Evolutionary conservation across 768 basidiomycete species (phyloP).

Genomic region (Megacollybia marginata): DNA sequence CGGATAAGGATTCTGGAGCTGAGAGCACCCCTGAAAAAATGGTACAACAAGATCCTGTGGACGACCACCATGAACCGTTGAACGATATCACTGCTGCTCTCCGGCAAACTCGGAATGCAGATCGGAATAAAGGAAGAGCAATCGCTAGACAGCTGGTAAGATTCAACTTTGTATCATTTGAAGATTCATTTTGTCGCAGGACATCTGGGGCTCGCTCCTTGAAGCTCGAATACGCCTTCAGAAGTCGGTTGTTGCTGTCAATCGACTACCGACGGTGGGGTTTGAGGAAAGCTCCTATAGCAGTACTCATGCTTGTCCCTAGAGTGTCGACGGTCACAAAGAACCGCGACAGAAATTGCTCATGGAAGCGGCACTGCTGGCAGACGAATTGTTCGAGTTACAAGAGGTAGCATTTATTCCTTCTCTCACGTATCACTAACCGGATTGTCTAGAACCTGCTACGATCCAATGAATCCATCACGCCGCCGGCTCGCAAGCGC

Average conservation of each 20-base stretch:
- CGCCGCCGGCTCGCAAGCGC: conserved; percentile 51
- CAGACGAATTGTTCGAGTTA: conserved; percentile 60
- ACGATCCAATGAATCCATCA: conserved; percentile 36
- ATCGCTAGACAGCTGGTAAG: conserved; percentile 79
- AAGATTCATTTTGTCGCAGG: conserved; percentile 31
- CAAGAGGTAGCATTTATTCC: conserved; percentile 46
- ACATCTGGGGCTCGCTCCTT: conserved; percentile 78
- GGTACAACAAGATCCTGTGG: conserved; percentile 6
- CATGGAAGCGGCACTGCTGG: conserved; percentile 50
- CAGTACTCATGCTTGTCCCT: conserved; percentile 13
- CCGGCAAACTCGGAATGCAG: conserved; percentile 55
- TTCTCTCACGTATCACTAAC: conserved; percentile 9
- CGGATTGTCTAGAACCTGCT: conserved; percentile 34
- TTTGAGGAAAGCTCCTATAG: not conserved
- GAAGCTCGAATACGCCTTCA: conserved; percentile 91
- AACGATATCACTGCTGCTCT: conserved; percentile 45
- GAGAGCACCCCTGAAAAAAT: conserved; percentile 9
- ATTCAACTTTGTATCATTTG: conserved; percentile 5
- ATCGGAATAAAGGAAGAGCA: conserved; percentile 76
- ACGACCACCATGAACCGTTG: conserved; percentile 7
- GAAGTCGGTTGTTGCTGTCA: conserved; percentile 62
- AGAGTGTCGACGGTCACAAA: conserved; percentile 27
- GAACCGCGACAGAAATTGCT: conserved; percentile 46
- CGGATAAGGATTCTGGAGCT: conserved; percentile 12
- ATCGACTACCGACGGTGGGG: conserved; percentile 59